Evolutionary conservation across 306 rosid species (phyloP).

Genomic region (Hippophae tibetana): DNA sequence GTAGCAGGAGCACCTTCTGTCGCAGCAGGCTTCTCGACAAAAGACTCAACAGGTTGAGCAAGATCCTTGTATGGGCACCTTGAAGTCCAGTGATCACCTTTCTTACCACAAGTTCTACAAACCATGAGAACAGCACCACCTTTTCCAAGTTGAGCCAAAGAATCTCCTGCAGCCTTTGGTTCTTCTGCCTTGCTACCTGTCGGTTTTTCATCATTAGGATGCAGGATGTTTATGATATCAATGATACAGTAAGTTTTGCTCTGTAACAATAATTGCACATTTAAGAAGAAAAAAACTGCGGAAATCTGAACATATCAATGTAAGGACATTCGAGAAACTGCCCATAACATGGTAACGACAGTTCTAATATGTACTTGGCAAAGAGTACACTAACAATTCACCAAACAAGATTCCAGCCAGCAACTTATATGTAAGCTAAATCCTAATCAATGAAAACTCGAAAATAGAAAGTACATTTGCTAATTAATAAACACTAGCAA

Average conservation of each 20-base stretch:
- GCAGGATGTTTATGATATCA: background rate
- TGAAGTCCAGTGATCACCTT: constrained; percentile 97
- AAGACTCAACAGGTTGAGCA: constrained; percentile 43
- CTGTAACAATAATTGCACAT: too few species aligned
- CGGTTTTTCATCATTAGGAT: background rate
- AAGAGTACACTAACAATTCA: too few species aligned
- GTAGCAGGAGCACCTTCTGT: constrained; percentile 37
- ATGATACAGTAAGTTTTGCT: background rate
- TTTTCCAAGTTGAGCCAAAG: constrained; percentile 41
- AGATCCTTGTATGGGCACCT: constrained; percentile 95
- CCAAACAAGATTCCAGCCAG: too few species aligned
- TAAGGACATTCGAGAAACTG: too few species aligned
- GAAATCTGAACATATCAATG: too few species aligned
- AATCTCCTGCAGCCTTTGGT: constrained; percentile 51
- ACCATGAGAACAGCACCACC: constrained; percentile 83
- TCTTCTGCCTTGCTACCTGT: constrained; percentile 76
- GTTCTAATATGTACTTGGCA: too few species aligned
- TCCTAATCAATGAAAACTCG: too few species aligned
- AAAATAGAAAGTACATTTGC: too few species aligned
- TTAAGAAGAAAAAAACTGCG: too few species aligned
- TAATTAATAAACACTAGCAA: too few species aligned
- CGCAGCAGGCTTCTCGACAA: constrained; percentile 46
- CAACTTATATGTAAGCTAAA: too few species aligned
- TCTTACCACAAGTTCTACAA: constrained; percentile 87
- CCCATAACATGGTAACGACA: too few species aligned